These are phyloP conservation scores for Carex parvula DNA, from an alignment of 176 grass and related monocot genomes.

Conservation along the genomic window DNA sequence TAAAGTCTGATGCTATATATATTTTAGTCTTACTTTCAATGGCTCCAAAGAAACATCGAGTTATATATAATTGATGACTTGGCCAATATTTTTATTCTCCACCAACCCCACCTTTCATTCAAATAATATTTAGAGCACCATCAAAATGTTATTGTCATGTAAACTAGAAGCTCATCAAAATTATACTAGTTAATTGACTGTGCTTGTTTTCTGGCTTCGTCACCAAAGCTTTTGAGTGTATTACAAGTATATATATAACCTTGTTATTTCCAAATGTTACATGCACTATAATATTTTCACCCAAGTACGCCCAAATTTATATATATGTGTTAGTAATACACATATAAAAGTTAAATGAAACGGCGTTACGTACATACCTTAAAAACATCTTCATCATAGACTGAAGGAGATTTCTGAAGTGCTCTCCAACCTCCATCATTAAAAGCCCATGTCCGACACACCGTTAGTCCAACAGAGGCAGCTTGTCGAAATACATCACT, in stretches of 20 bases:
- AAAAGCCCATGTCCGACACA: conserved; percentile 71
- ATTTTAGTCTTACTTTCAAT: background rate
- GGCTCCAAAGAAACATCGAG: background rate
- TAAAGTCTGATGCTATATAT: background rate
- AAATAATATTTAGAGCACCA: background rate
- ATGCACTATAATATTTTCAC: too few species aligned
- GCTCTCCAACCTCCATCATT: conserved; percentile 72
- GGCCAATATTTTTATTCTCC: background rate
- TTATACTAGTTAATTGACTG: background rate
- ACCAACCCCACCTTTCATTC: conserved; percentile 4
- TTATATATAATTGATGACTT: background rate
- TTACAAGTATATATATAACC: background rate
- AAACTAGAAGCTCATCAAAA: background rate
- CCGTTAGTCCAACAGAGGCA: conserved; percentile 40
- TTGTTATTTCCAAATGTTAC: background rate
- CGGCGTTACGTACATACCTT: conserved; percentile 33
- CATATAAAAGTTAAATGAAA: background rate
- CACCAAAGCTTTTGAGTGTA: background rate
- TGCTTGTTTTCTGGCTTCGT: background rate
- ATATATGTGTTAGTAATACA: background rate
- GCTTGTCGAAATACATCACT: conserved; percentile 61
- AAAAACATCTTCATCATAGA: conserved; percentile 71
- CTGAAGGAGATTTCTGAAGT: conserved; percentile 54
- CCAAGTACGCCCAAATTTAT: too few species aligned
- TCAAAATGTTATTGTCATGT: background rate